phyloP scores from a whole-genome alignment of 179 eudicot species.

The Sideroxylon spinosum region DNA sequence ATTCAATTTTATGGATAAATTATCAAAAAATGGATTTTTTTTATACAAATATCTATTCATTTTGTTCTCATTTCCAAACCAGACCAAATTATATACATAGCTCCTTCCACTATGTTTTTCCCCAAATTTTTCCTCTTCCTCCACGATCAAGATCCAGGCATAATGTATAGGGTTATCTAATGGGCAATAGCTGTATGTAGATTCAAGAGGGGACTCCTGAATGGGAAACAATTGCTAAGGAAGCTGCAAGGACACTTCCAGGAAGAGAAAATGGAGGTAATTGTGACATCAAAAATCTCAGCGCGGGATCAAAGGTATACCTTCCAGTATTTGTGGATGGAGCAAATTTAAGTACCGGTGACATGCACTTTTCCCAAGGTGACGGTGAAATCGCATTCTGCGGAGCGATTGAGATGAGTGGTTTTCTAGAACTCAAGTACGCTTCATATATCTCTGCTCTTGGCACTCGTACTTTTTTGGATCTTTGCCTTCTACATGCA shows the following conservation, averaged over 20 bases:
- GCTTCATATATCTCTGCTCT: constrained; percentile 7
- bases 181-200: constrained; percentile 29
- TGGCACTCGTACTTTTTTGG: not conserved
- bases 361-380: constrained; percentile 98
- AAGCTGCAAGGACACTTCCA: constrained; percentile 94
- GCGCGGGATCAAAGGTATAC: constrained; percentile 88
- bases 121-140: no score
- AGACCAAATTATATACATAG: no score
- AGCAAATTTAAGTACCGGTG: constrained; percentile 92
- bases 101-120: no score
- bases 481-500: not conserved
- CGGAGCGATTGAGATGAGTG: constrained; percentile 98
- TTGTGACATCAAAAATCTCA: constrained; percentile 90
- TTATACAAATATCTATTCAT: no score
- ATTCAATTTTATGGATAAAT: no score
- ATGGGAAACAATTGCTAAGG: constrained; percentile 73
- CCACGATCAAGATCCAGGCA: no score
- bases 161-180: constrained; percentile 14
- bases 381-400: constrained; percentile 96
- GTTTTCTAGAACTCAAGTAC: constrained; percentile 93
- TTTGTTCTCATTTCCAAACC: no score
- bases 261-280: constrained; percentile 98
- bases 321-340: constrained; percentile 95
- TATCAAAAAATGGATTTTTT: no score
- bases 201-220: constrained; percentile 56